Conservation (phyloP, 1,284 basidiomycete species). For the Erythrobasidium hasegawianum region DNA sequence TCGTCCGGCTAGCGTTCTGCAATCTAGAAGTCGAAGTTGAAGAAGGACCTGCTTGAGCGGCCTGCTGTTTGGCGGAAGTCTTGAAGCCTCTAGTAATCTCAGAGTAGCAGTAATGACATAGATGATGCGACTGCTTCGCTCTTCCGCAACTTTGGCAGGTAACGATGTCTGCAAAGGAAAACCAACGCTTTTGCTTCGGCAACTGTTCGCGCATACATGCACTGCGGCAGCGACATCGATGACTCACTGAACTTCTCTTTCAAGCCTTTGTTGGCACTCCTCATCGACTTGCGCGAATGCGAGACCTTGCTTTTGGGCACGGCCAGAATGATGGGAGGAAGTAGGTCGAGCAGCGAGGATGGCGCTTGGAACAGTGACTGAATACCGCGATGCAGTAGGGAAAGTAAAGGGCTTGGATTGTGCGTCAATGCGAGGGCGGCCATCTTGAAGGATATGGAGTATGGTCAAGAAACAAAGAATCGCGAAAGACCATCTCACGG, state of each 20-base stretch:
- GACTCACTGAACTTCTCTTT: constrained; percentile 86
- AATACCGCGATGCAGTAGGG: constrained; percentile 26
- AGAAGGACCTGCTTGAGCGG: background rate
- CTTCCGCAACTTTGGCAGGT: constrained; percentile 81
- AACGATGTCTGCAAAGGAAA: constrained; percentile 69
- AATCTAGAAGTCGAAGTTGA: background rate
- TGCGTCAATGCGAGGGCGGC: background rate
- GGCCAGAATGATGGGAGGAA: constrained; percentile 82
- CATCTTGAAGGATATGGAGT: background rate
- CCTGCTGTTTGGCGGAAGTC: constrained; percentile 19
- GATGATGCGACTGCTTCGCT: constrained; percentile 81
- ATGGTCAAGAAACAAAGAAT: background rate
- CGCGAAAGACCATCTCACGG: no score
- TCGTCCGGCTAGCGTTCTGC: background rate
- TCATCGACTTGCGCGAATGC: constrained; percentile 92
- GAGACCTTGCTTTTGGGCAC: constrained; percentile 94
- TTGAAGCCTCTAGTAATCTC: constrained; percentile 62
- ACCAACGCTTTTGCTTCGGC: no score
- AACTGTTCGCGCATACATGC: no score
- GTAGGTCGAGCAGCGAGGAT: constrained; percentile 56
- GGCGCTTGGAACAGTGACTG: constrained; percentile 27
- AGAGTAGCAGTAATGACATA: constrained; percentile 80
- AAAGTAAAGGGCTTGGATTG: constrained; percentile 10
- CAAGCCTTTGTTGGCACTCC: constrained; percentile 86
- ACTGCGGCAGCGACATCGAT: constrained; percentile 1